A percentile compares a stretch with the other conserved stretches of the same genome.
phyloP scores from a whole-genome alignment of 148 eudicot genomes.

The Camellia granthamiana region DNA sequence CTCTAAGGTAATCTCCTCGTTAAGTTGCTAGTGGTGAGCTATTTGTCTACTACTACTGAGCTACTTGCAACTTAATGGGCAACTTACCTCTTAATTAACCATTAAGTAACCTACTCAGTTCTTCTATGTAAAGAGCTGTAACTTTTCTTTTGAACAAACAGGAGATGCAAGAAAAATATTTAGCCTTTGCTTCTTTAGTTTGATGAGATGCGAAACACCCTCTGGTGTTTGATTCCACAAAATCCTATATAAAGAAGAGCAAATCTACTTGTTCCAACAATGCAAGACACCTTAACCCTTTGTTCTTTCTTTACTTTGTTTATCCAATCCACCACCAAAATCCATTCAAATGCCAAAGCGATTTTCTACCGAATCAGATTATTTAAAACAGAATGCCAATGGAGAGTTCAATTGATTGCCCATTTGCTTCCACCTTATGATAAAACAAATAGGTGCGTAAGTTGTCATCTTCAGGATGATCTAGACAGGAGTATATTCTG shows the following conservation, averaged over 20 bases:
- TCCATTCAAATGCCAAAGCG: background rate
- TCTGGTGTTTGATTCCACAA: background rate
- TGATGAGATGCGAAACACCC: background rate
- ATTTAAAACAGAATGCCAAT: background rate
- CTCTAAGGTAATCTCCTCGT: background rate
- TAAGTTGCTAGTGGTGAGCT: conserved; percentile 2
- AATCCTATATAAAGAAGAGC: background rate
- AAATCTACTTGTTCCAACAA: background rate
- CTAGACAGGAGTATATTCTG: conserved; percentile 13
- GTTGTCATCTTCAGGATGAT: background rate
- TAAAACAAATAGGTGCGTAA: background rate
- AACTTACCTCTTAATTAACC: background rate
- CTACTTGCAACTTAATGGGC: background rate
- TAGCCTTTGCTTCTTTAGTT: background rate
- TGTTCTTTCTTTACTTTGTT: background rate
- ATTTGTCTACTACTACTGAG: background rate
- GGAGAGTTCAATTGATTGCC: background rate
- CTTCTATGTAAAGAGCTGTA: background rate
- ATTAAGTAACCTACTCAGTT: background rate
- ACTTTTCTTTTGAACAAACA: background rate
- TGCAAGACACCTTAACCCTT: background rate
- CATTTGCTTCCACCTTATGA: background rate
- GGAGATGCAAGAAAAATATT: background rate
- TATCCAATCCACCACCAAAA: background rate
- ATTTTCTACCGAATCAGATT: background rate